Conservation (phyloP, 129 eudicot species). For the carrot (Daucus carota) region DNA sequence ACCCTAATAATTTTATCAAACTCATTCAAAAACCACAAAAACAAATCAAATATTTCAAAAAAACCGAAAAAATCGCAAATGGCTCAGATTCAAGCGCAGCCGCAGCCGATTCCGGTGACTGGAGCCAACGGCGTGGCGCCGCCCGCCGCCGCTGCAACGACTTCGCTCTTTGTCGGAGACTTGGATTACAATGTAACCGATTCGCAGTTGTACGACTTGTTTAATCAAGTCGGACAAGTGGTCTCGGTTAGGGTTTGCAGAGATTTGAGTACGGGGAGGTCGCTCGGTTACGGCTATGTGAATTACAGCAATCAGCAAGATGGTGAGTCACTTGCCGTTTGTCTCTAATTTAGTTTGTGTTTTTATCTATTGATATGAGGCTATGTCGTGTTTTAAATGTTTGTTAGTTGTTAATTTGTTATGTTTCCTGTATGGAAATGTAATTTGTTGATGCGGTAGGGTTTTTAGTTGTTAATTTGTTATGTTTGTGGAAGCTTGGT, state of each 20-base stretch:
- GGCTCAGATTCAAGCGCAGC: conserved; percentile 76
- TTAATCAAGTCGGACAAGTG: conserved; percentile 17
- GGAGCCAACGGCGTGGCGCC: conserved; percentile 27
- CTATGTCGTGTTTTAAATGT: too few relatives aligned
- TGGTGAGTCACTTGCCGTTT: conserved; percentile 1
- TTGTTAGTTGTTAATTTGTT: too few relatives aligned
- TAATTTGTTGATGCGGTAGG: too few relatives aligned
- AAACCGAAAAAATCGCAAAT: conserved; percentile 9
- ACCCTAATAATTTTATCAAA: conserved; percentile 8
- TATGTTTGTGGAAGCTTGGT: too few relatives aligned
- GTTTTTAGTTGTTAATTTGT: too few relatives aligned
- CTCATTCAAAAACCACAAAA: neutral
- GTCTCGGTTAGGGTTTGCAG: conserved; percentile 19
- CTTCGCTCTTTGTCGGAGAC: conserved; percentile 13
- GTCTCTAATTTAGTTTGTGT: neutral
- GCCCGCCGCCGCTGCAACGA: conserved; percentile 18
- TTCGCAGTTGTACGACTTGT: conserved; percentile 16
- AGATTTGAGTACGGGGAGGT: conserved; percentile 1
- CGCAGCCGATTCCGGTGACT: conserved; percentile 24
- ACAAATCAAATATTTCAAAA: neutral
- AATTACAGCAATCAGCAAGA: conserved; percentile 19
- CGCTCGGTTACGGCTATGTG: conserved; percentile 25
- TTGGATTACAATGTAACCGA: conserved; percentile 11
- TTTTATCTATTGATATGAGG: too few relatives aligned
- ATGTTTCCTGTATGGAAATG: too few relatives aligned